Conservation (phyloP, 1,284 basidiomycete genomes). For the Irpex rosettiformis region DNA sequence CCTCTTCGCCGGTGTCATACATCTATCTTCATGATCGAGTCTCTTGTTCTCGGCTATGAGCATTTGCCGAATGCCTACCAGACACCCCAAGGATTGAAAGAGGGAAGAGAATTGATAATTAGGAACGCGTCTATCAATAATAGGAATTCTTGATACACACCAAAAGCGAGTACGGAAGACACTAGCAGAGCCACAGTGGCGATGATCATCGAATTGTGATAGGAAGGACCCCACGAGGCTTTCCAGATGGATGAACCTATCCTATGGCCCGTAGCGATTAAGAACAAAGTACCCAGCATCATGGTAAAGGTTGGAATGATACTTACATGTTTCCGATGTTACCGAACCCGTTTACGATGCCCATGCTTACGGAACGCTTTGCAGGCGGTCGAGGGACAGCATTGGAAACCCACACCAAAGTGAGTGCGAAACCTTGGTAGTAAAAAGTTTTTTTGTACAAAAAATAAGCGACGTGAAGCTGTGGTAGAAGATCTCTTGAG, state of each 20-base stretch:
- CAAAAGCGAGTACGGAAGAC: conserved; percentile 25
- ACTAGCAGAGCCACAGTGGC: conserved; percentile 28
- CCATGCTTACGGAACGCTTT: conserved; percentile 48
- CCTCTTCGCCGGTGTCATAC: conserved; percentile 27
- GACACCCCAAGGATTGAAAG: no score
- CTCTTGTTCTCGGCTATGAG: conserved; percentile 33
- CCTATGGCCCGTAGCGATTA: conserved; percentile 20
- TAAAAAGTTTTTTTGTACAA: no score
- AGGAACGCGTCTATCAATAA: background rate
- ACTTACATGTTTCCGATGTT: conserved; percentile 38
- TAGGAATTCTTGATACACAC: conserved; percentile 17
- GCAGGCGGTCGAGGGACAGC: conserved; percentile 62
- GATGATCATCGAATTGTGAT: conserved; percentile 37
- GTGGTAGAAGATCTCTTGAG: no score
- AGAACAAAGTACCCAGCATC: background rate
- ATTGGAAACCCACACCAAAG: conserved; percentile 61
- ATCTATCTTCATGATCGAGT: conserved; percentile 33
- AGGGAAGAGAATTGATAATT: no score
- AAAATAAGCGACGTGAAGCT: no score
- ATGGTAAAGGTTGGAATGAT: background rate
- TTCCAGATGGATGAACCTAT: conserved; percentile 38
- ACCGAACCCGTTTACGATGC: conserved; percentile 38
- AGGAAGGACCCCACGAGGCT: conserved; percentile 35
- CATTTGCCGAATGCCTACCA: conserved; percentile 33
- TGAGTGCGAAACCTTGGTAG: conserved; percentile 51